A percentile compares a stretch with the other conserved stretches of the same genome.
These are phyloP conservation scores for Arxiozyma telluris DNA, from an alignment of 1,139 yeast species.

Conservation along the genomic window DNA sequence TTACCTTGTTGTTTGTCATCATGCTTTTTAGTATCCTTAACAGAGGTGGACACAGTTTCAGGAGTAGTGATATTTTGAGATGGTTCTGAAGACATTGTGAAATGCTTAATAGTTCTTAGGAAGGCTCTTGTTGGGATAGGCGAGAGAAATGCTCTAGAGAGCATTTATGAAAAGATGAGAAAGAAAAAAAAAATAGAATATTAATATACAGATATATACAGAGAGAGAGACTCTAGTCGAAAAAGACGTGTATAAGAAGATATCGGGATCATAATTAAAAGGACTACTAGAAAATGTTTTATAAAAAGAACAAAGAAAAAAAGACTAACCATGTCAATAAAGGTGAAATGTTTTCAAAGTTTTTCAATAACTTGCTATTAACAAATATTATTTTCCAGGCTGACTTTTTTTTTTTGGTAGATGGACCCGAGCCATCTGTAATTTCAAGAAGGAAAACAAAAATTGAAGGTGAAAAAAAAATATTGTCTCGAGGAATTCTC, in stretches of 20 bases:
- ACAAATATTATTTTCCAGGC: neutral
- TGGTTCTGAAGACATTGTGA: constrained; percentile 6
- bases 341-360: neutral
- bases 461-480: no score
- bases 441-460: neutral
- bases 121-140: neutral
- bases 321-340: neutral
- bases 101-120: neutral
- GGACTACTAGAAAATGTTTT: no score
- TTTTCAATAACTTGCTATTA: neutral
- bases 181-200: neutral
- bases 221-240: neutral
- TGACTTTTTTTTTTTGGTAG: neutral
- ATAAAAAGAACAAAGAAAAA: neutral
- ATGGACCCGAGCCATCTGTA: neutral
- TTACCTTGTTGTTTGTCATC: constrained; percentile 14
- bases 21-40: constrained; percentile 7
- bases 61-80: neutral
- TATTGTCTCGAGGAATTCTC: neutral
- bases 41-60: neutral
- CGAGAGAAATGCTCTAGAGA: constrained; percentile 3
- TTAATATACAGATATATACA: neutral
- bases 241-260: no score
- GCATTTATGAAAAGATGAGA: constrained; percentile 2
- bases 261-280: no score